A percentile compares a stretch with the other conserved stretches of the same genome.
Evolutionary conservation across 1,284 basidiomycete genomes (phyloP).

Genomic region (Moesziomyces globuligerus): DNA sequence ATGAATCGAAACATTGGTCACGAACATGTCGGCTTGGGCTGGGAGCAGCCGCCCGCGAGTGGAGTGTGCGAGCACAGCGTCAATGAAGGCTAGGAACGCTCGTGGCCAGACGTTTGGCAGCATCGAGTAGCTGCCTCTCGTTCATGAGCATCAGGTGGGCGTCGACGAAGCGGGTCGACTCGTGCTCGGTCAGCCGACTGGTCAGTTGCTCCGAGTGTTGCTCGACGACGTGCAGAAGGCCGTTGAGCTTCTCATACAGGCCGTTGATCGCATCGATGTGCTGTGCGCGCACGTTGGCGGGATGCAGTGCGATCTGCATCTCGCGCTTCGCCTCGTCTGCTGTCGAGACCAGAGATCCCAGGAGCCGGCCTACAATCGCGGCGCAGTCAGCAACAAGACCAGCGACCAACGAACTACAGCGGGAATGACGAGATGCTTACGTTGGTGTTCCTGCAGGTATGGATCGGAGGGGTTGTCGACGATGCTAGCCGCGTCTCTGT

Average conservation of each 20-base stretch:
- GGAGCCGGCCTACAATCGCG: neutral
- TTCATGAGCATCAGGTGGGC: neutral
- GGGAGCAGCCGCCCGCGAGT: neutral
- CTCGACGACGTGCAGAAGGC: neutral
- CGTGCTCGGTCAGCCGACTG: neutral
- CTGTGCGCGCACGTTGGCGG: neutral
- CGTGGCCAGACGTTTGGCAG: neutral
- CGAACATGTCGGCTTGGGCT: neutral
- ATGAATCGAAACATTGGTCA: neutral
- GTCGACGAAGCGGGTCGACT: neutral
- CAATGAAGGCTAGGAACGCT: neutral
- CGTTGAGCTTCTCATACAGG: neutral
- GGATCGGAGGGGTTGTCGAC: neutral
- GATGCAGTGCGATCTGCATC: neutral
- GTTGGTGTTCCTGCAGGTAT: neutral
- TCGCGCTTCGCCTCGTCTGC: neutral
- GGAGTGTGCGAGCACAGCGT: neutral
- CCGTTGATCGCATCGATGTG: neutral
- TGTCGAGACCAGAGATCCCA: neutral
- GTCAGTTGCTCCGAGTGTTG: neutral
- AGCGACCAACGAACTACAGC: no score
- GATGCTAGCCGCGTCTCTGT: neutral
- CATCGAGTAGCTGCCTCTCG: conserved; percentile 2
- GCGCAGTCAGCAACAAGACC: no score
- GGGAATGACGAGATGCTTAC: neutral